Evolutionary conservation across 306 rosid genomes (phyloP).

Genomic region (Prinsepia uniflora): DNA sequence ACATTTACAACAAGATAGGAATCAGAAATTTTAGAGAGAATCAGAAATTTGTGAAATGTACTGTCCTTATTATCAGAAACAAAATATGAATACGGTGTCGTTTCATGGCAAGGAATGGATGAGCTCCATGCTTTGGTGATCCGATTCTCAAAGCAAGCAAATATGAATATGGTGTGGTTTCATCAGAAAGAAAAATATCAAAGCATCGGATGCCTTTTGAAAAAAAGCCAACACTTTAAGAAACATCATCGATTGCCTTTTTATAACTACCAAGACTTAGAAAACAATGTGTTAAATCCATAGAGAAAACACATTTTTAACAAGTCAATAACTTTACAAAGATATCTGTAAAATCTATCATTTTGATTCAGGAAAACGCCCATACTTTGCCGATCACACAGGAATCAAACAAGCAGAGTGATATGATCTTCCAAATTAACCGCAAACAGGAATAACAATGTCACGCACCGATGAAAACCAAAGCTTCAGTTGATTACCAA

Average conservation of each 20-base stretch:
- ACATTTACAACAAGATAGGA: no score
- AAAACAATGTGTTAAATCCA: background rate
- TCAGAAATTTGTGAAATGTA: no score
- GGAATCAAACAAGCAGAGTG: no score
- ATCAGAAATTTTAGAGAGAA: no score
- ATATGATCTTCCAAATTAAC: no score
- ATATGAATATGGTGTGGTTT: constrained; percentile 1
- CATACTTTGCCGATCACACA: no score
- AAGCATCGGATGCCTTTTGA: background rate
- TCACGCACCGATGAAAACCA: background rate
- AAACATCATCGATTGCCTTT: background rate
- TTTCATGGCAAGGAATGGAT: background rate
- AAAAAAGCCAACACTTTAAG: background rate
- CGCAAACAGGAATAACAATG: no score
- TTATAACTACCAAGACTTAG: background rate
- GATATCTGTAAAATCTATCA: no score
- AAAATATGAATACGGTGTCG: no score
- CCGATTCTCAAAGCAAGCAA: background rate
- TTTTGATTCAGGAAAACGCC: no score
- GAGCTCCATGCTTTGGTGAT: background rate
- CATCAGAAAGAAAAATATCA: background rate
- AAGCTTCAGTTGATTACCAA: background rate
- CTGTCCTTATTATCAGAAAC: no score
- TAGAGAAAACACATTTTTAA: background rate
- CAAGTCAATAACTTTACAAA: background rate